Conservation (phyloP, 345 rosid species). For the Euphorbia pulcherrima region DNA sequence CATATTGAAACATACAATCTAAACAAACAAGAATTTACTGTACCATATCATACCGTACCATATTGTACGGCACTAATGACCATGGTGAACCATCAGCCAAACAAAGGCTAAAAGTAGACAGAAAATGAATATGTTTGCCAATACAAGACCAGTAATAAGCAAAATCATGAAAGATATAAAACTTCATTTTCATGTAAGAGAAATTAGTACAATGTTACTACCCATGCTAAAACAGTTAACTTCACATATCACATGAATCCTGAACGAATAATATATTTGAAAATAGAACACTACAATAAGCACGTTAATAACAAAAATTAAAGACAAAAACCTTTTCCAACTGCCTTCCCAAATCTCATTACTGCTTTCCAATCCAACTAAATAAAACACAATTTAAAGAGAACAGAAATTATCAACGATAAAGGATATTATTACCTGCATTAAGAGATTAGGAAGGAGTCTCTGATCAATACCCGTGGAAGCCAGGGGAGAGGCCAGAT, state of each 20-base stretch:
- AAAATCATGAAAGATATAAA: neutral
- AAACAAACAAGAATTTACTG: too few species aligned
- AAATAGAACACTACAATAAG: neutral
- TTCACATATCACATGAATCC: neutral
- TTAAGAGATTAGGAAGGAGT: constrained; percentile 75
- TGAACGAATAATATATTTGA: neutral
- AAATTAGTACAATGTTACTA: neutral
- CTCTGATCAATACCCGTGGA: constrained; percentile 75
- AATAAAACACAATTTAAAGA: neutral
- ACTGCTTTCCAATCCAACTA: neutral
- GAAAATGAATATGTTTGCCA: neutral
- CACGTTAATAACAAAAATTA: neutral
- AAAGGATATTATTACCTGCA: constrained; percentile 55
- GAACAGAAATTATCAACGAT: neutral
- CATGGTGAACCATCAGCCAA: too few species aligned
- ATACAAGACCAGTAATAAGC: too few species aligned
- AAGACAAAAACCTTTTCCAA: neutral
- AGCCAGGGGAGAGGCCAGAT: constrained; percentile 95
- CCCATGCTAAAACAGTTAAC: neutral
- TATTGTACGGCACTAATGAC: too few species aligned
- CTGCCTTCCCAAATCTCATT: constrained; percentile 1
- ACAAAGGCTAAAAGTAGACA: neutral
- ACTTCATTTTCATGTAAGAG: neutral
- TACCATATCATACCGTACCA: too few species aligned
- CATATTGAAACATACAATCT: too few species aligned